phyloP scores from a whole-genome alignment of 768 basidiomycete genomes.

The Austroboletus festivus region DNA sequence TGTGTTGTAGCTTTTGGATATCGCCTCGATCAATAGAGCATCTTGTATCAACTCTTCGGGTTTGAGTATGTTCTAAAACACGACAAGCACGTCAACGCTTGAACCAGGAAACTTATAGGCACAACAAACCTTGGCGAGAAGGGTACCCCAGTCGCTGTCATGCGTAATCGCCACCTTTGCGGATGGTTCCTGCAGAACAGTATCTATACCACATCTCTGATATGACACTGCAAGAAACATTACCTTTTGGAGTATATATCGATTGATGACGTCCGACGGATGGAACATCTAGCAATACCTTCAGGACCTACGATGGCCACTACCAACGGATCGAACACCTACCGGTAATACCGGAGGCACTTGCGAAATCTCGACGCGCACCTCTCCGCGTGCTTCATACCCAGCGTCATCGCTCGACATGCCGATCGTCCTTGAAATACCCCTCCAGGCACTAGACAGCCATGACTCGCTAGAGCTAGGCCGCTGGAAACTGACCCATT shows the following conservation, averaged over 20 bases:
- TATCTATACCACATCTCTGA: not conserved
- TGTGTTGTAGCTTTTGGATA: slow-evolving; percentile 14
- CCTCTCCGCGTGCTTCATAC: not conserved
- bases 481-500: slow-evolving; percentile 9
- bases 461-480: slow-evolving; percentile 13
- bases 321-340: not conserved
- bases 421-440: slow-evolving; percentile 16
- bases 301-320: not conserved
- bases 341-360: slow-evolving; percentile 21
- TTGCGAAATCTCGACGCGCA: slow-evolving; percentile 12
- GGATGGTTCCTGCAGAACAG: slow-evolving; percentile 14
- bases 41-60: slow-evolving; percentile 11
- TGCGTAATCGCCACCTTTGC: slow-evolving; percentile 25
- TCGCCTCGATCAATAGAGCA: slow-evolving; percentile 6
- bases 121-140: slow-evolving; percentile 14
- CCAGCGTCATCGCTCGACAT: slow-evolving; percentile 1
- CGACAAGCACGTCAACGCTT: not conserved
- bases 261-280: slow-evolving; percentile 24
- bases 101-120: not conserved
- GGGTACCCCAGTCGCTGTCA: slow-evolving; percentile 19
- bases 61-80: slow-evolving; percentile 8
- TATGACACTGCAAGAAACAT: not conserved
- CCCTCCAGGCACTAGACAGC: slow-evolving; percentile 15
- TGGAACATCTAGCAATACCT: slow-evolving; percentile 18
- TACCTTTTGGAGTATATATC: slow-evolving; percentile 21